These are phyloP conservation scores for Lactarius indigo DNA, from an alignment of 768 basidiomycete genomes.

Conservation along the genomic window DNA sequence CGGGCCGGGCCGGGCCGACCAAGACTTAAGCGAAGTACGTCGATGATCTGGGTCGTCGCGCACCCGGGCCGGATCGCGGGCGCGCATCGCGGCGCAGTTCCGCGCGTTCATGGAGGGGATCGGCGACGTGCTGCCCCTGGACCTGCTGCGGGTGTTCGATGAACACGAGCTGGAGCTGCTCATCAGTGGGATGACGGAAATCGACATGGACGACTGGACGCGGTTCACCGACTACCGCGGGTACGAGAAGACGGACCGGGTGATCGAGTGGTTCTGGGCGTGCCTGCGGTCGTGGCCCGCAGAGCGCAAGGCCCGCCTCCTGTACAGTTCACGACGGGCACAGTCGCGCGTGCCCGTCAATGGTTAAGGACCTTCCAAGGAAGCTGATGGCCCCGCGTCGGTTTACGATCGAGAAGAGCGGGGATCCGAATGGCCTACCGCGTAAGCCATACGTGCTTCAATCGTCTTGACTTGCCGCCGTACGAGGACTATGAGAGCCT, in stretches of 20 bases:
- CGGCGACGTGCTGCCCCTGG: constrained; percentile 77
- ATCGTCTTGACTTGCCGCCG: constrained; percentile 81
- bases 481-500: constrained; percentile 86
- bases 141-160: constrained; percentile 86
- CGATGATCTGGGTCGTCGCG: constrained; percentile 67
- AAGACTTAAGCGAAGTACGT: constrained; percentile 73
- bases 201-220: constrained; percentile 79
- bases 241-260: constrained; percentile 80
- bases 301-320: constrained; percentile 79
- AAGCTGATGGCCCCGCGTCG: constrained; percentile 85
- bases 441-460: constrained; percentile 95
- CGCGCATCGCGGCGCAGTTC: constrained; percentile 80
- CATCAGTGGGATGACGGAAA: constrained; percentile 74
- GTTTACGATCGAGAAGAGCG: constrained; percentile 94
- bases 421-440: constrained; percentile 83
- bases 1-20: constrained; percentile 56
- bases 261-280: constrained; percentile 97
- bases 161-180: constrained; percentile 85
- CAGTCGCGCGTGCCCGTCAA: constrained; percentile 85
- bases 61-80: constrained; percentile 83
- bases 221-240: constrained; percentile 92
- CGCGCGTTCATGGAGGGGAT: constrained; percentile 84
- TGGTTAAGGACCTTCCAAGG: constrained; percentile 95
- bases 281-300: constrained; percentile 87
- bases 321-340: constrained; percentile 89